phyloP scores from a whole-genome alignment of 306 rosid genomes.

The Casuarina cunninghamiana region DNA sequence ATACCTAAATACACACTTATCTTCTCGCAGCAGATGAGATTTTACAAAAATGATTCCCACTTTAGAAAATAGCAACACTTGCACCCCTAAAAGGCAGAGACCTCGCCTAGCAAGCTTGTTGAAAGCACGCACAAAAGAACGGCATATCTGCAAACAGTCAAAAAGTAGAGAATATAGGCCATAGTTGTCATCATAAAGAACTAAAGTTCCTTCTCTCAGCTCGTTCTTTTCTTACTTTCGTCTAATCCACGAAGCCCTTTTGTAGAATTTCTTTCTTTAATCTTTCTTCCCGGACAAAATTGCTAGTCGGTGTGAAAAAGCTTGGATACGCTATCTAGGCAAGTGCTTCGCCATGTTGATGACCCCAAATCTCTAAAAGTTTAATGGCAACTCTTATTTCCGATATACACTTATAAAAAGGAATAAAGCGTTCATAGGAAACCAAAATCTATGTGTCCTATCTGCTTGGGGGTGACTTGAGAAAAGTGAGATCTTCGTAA shows the following conservation, averaged over 20 bases:
- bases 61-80: neutral
- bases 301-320: neutral
- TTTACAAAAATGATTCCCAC: neutral
- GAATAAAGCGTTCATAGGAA: no score
- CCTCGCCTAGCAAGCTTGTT: neutral
- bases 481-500: no score
- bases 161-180: constrained; percentile 34
- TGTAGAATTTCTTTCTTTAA: neutral
- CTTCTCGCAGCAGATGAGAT: neutral
- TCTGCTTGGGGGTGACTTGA: no score
- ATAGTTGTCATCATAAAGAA: constrained; percentile 35
- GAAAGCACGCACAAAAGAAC: constrained; percentile 9
- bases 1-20: no score
- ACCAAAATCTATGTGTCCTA: no score
- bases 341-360: neutral
- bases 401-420: no score
- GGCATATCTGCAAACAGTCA: constrained; percentile 34
- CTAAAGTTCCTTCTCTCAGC: constrained; percentile 3
- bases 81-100: constrained; percentile 3
- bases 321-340: neutral
- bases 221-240: constrained; percentile 10
- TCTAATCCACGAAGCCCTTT: neutral
- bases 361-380: no score
- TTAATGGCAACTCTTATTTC: neutral
- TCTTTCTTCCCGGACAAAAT: neutral